Base-by-base conservation (phyloP, 1,284 basidiomycete species). In the Fomitopsis palustris region DNA sequence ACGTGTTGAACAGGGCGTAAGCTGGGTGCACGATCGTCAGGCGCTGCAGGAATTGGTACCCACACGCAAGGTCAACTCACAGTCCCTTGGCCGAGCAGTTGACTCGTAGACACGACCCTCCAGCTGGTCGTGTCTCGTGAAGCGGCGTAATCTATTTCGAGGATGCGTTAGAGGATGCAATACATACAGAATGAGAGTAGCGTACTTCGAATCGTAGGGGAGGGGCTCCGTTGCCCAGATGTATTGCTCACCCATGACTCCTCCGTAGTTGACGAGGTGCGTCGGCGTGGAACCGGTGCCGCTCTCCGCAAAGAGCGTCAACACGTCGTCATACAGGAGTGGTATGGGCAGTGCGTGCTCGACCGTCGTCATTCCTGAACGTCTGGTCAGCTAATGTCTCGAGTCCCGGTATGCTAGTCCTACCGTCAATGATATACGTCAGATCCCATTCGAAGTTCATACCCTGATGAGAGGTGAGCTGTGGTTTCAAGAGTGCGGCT, bases 381-480 rank as follows among this genome's bases (percentile, higher is more conserved):
- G n/a, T 7, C 35, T 23, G 23, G 35, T 51, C 14, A 55, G 19
- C 23, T 33, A 8, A 7, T 4, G 6, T 58, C 6, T 49, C n/a
- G 27, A 29, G n/a, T n/a, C 19, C 16, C 25, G n/a, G 9, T 14
- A 38, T 12, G n/a, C 29, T 51, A 51, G 39, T 62, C 74, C 62
- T 62, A 83, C 87, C 88, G 65, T 90, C 88, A 25, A 87, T 72
- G 55, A 90, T 88, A 64, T 89, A 90, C 0, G 88, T 88, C 64
- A 84, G 70, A 64, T 90, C 86, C 88, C 88, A 90, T 63, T 90
- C 87, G 39, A 77, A 83, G 65, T 87, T 88, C 85, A 88, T 88
- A 8, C 88, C 88, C 80, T 81, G 9, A 31, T 23, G n/a, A 12
- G 27, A 35, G 35, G 35, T 45, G 19, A 53, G 2, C 41, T 27